Evolutionary conservation across 2,329 filamentous ascomycete genomes (phyloP), one percentile per base, ranked within the genome.

Genomic region (Grosmannia penicillata): DNA sequence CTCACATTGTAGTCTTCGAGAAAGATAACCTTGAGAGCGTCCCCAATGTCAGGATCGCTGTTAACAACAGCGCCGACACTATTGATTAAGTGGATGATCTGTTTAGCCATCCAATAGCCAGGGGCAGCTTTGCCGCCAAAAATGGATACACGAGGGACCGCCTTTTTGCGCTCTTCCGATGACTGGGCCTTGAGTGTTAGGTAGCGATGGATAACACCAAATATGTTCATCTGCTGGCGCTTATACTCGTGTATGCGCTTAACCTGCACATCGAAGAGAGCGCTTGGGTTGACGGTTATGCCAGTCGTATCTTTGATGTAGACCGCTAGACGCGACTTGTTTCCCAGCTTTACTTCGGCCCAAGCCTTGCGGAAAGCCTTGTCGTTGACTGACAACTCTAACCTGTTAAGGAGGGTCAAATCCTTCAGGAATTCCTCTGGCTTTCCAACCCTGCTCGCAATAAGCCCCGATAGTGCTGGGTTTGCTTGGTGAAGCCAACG

Each of bases 161-260:
- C 70, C 63, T 91, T 91, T 70, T 93, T 89, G 48, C 78, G 75
- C 56, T 94, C 81, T 51, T 86, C 83, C 0, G 83, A 67, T 19
- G 70, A 75, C 80, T 94, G 76, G 26, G 74, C 70, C 65, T 96
- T 98, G 56, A 98, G 79, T 13, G 73, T 72, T 28, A 98, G 69
- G 58, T 96, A 98, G 37, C 89, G 78, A 58, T 94, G 83, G 49
- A 98, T 96, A 44, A 95, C 85, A 41, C 91, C 91, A 53, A 96
- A 96, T 51, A 98, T 95, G 66, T 98, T 98, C 57, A 98, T 77
- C 61, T 98, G 91, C 61, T 98, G 89, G 43, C 87, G 82, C 72
- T 98, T 98, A 66, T 98, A 98, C 60, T 98, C 91, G 60, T 98
- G 91, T 49, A 98, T 98, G 53, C 91, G 82, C 71, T 98, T 98